Base-by-base conservation (phyloP, 306 rosid species). In the Vachellia collinsii region DNA sequence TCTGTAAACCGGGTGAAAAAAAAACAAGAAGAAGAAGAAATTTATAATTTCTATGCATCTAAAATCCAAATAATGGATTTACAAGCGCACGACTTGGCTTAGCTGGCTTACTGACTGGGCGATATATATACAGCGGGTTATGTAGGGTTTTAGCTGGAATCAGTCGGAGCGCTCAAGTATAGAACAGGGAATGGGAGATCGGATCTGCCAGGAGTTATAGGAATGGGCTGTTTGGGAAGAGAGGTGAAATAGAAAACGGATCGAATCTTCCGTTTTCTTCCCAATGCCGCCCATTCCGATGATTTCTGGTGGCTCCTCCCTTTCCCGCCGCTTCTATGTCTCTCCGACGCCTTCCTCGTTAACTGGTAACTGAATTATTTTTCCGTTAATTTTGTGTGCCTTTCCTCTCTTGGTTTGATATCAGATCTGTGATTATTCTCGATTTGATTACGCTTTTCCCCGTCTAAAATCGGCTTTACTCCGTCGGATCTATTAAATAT, bases 261-360 rank as follows among this genome's bases (percentile, higher is more conserved):
- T n/a, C n/a, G n/a, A n/a, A n/a, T n/a, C n/a, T n/a, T n/a, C n/a
- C n/a, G n/a, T n/a, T n/a, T n/a, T 71, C 84, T 89, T 87, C 83
- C 90, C 89, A 87, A 89, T 59, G 66, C 83, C 83, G 79, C 89
- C 88, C 89, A 87, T 87, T 87, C 92, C 88, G 20, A 83, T 85
- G 58, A 87, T 83, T 85, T 87, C 88, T 70, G 14, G 72, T 48
- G 50, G 74, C 74, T 89, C 84, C 76, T 83, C 90, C 88, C 92
- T 85, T 85, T 87, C 88, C 89, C 83, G 81, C 70, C n/a, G 63
- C 81, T 22, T 62, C 79, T 75, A 67, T 62, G 11, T 50, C 8
- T 22, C 0, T 7, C 58, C 22, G 13, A 46, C 14, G 1, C 7
- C 12, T 8, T 0, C 19, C 51, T 6, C 4, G 3, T 34, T 17